Percentiles rank a stretch among this genome's conserved stretches.
Evolutionary conservation across 805 yeast genomes (phyloP).

Genomic region (Cyberlindnera veronae): DNA sequence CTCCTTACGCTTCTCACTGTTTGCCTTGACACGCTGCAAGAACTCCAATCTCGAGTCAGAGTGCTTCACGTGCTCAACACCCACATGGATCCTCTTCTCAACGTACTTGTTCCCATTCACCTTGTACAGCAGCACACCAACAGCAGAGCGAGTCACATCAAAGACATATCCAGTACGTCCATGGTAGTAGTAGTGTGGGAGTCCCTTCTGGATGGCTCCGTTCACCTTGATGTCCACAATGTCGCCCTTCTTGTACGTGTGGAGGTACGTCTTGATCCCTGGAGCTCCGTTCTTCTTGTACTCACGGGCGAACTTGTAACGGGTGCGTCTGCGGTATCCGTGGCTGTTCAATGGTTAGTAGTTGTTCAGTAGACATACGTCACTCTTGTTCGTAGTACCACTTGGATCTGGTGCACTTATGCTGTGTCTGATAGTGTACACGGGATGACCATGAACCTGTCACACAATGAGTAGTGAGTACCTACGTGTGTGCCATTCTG

Average conservation of each 20-base stretch:
- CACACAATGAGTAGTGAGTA: too few species aligned
- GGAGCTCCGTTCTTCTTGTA: conserved; percentile 89
- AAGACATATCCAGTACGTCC: conserved; percentile 98
- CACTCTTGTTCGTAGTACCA: too few species aligned
- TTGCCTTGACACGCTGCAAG: conserved; percentile 92
- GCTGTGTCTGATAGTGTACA: too few species aligned
- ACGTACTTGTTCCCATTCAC: conserved; percentile 96
- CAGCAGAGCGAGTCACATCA: conserved; percentile 97
- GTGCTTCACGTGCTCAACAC: conserved; percentile 98
- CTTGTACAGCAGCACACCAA: conserved; percentile 96
- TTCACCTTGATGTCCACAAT: conserved; percentile 98
- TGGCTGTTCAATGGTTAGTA: conserved; percentile 44
- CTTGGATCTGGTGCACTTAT: too few species aligned
- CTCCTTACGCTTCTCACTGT: conserved; percentile 85
- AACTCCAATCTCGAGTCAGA: conserved; percentile 98
- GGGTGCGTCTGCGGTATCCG: conserved; percentile 99
- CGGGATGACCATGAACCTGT: too few species aligned
- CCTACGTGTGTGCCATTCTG: conserved; percentile 21
- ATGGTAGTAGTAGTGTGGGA: conserved; percentile 99
- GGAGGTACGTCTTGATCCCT: conserved; percentile 91
- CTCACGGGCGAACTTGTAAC: conserved; percentile 99
- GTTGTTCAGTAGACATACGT: too few species aligned
- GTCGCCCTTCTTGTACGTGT: conserved; percentile 96
- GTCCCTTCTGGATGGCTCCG: conserved; percentile 98
- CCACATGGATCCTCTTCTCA: conserved; percentile 95